Percentiles rank a stretch among this genome's conserved stretches.
Conservation (phyloP, 176 grass and related monocot species). For the Triticum monococcum region DNA sequence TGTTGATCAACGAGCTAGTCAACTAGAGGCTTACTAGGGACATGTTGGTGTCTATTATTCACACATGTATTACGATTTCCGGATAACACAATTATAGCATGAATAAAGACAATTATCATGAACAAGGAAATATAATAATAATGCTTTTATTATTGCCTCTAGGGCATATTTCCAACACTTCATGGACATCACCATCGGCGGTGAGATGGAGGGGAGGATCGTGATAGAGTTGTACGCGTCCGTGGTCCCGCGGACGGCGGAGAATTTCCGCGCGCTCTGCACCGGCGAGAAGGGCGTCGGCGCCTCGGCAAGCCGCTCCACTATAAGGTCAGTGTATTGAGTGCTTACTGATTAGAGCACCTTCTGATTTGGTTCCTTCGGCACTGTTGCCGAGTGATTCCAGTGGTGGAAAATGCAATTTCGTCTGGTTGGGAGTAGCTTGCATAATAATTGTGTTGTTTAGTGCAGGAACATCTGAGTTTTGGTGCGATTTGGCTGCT, state of each 20-base stretch:
- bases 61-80: too few relatives aligned
- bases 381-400: not conserved
- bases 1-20: too few relatives aligned
- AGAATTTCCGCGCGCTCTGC: slow-evolving; percentile 97
- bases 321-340: slow-evolving; percentile 62
- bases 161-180: too few relatives aligned
- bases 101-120: too few relatives aligned
- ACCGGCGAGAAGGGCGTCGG: slow-evolving; percentile 91
- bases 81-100: too few relatives aligned
- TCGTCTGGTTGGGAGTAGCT: not conserved
- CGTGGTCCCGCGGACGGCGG: slow-evolving; percentile 72
- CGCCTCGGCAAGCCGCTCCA: slow-evolving; percentile 72
- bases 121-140: too few relatives aligned
- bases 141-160: too few relatives aligned
- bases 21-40: too few relatives aligned
- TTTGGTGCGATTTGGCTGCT: slow-evolving; percentile 5
- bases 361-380: not conserved
- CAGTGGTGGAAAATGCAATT: not conserved
- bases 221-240: slow-evolving; percentile 73
- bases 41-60: too few relatives aligned
- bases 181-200: slow-evolving; percentile 86
- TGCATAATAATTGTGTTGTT: not conserved
- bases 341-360: not conserved
- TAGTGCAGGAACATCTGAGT: not conserved
- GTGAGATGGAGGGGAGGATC: slow-evolving; percentile 92